Percentiles rank a stretch among this genome's conserved stretches.
These are phyloP conservation scores for Hyphopichia khmerensis DNA, from an alignment of 1,139 yeast species.

Conservation along the genomic window DNA sequence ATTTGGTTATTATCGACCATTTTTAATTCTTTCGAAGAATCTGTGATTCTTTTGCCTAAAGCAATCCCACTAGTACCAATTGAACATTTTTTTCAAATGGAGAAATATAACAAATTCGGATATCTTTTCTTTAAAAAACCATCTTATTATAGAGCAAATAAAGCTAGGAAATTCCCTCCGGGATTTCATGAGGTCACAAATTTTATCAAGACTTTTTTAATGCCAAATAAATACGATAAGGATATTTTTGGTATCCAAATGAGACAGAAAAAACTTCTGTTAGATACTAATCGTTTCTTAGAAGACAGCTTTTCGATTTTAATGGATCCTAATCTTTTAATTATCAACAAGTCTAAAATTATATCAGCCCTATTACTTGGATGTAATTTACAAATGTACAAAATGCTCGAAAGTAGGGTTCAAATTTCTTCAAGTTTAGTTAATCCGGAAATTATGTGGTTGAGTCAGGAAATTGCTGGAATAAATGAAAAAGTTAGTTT, in stretches of 20 bases:
- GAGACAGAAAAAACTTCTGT: conserved; percentile 4
- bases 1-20: conserved; percentile 21
- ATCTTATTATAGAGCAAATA: conserved; percentile 13
- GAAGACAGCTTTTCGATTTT: conserved; percentile 22
- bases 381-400: conserved; percentile 25
- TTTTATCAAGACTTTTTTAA: conserved; percentile 21
- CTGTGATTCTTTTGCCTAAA: conserved; percentile 22
- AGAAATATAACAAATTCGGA: conserved; percentile 22
- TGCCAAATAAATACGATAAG: conserved; percentile 22
- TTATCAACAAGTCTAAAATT: conserved; percentile 26
- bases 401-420: conserved; percentile 22
- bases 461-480: conserved; percentile 36
- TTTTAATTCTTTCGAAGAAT: conserved; percentile 34
- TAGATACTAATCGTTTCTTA: conserved; percentile 18
- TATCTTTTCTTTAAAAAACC: conserved; percentile 29
- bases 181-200: conserved; percentile 34
- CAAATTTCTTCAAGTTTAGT: conserved; percentile 10
- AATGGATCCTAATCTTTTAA: conserved; percentile 29
- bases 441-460: conserved; percentile 31
- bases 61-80: conserved; percentile 26
- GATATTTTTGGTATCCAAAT: conserved; percentile 16
- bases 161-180: conserved; percentile 18
- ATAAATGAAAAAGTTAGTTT: conserved; percentile 18
- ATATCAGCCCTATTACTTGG: conserved; percentile 30
- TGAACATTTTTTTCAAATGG: conserved; percentile 16